Percentiles rank a stretch among this genome's conserved stretches.
phyloP scores from a whole-genome alignment of 805 yeast species.

The Lipomyces starkeyi region DNA sequence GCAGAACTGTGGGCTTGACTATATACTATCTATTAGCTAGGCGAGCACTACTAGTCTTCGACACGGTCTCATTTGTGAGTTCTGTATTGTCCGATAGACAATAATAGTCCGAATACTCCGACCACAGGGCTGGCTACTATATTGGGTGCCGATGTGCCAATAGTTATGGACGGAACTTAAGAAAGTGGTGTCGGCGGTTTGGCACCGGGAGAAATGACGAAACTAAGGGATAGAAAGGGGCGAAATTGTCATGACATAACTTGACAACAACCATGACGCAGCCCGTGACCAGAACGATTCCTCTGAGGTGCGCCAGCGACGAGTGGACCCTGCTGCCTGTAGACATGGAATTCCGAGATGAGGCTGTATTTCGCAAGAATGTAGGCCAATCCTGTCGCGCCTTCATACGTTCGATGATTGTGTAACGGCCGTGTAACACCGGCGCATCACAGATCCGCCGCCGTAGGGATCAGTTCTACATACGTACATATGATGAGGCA shows the following conservation, averaged over 20 bases:
- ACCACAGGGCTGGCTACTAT: background rate
- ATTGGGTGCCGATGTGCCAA: background rate
- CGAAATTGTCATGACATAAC: background rate
- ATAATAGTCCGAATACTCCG: background rate
- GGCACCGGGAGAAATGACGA: background rate
- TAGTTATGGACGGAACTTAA: background rate
- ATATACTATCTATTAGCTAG: background rate
- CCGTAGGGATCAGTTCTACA: background rate
- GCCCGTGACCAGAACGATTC: background rate
- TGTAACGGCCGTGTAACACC: background rate
- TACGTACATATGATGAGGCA: background rate
- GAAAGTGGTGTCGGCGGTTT: background rate
- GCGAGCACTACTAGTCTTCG: background rate
- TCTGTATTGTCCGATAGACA: background rate
- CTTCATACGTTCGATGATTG: background rate
- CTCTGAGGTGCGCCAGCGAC: background rate
- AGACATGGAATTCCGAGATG: background rate
- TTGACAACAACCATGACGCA: background rate
- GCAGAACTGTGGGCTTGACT: background rate
- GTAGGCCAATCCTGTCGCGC: background rate
- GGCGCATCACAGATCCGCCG: background rate
- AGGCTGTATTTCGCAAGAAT: conserved; percentile 5
- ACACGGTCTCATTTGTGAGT: background rate
- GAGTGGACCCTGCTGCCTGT: background rate
- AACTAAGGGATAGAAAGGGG: conserved; percentile 3